Conservation (phyloP, 257 asterid species). For the Solanum ossicruentum region DNA sequence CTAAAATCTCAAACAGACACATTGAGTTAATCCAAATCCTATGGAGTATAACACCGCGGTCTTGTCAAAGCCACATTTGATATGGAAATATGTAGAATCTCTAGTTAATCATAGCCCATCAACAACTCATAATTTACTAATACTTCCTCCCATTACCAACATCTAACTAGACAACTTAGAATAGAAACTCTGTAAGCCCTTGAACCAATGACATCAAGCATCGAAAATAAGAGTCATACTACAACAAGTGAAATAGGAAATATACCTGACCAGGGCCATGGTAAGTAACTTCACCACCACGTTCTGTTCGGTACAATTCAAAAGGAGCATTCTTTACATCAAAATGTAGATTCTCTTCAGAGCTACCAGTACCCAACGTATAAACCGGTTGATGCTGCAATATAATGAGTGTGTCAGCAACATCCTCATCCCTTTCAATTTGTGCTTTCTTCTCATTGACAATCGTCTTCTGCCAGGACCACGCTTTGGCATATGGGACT, state of each 20-base stretch:
- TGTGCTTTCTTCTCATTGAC: slow-evolving; percentile 39
- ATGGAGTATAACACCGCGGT: neutral
- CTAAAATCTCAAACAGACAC: neutral
- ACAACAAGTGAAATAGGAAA: neutral
- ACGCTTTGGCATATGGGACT: slow-evolving; percentile 68
- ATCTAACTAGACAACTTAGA: neutral
- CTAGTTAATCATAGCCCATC: neutral
- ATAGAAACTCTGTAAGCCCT: neutral
- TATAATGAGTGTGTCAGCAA: slow-evolving; percentile 47
- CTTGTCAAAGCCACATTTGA: neutral
- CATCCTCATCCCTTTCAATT: slow-evolving; percentile 33
- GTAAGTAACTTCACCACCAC: slow-evolving; percentile 95
- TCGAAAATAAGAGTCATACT: neutral
- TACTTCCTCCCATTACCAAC: neutral
- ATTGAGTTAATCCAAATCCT: neutral
- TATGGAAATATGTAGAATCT: neutral
- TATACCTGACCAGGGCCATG: slow-evolving; percentile 97
- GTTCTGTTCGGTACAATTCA: slow-evolving; percentile 65
- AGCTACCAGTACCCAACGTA: slow-evolving; percentile 77
- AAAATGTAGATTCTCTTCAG: slow-evolving; percentile 53
- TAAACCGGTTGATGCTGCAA: slow-evolving; percentile 86
- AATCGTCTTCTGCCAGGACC: slow-evolving; percentile 80
- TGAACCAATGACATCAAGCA: neutral
- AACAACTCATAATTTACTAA: neutral
- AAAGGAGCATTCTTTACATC: slow-evolving; percentile 44